A percentile compares a stretch with the other conserved stretches of the same genome.
Evolutionary conservation across 768 basidiomycete species (phyloP).

Genomic region (Peribolospora kevripleyi): DNA sequence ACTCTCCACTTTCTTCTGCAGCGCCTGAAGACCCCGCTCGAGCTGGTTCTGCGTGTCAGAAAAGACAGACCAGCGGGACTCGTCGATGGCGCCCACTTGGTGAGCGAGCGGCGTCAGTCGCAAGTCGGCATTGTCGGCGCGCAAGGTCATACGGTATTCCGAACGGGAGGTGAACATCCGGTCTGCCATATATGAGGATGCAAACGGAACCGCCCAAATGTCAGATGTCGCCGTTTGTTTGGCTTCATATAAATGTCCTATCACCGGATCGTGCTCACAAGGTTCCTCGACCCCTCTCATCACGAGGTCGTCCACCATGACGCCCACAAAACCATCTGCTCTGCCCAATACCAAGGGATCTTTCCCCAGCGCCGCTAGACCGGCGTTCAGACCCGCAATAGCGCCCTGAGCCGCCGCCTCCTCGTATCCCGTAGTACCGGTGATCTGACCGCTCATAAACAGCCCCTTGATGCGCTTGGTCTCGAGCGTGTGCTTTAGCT

Average conservation of each 20-base stretch:
- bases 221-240: neutral
- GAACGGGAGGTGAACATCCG: constrained; percentile 84
- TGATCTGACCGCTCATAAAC: constrained; percentile 76
- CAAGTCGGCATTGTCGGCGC: constrained; percentile 71
- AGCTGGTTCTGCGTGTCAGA: constrained; percentile 1
- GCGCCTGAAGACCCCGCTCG: constrained; percentile 1
- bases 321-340: constrained; percentile 68
- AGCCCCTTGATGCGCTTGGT: constrained; percentile 69
- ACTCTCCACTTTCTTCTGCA: constrained; percentile 5
- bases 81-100: constrained; percentile 24
- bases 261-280: constrained; percentile 28
- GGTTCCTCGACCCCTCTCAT: constrained; percentile 77
- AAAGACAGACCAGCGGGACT: constrained; percentile 21
- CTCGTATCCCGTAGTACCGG: constrained; percentile 84
- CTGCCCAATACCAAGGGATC: constrained; percentile 42
- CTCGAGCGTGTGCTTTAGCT: constrained; percentile 50
- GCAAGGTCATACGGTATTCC: constrained; percentile 66
- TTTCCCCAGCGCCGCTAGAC: constrained; percentile 32
- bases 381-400: constrained; percentile 75
- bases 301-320: constrained; percentile 77
- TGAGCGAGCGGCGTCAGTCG: constrained; percentile 53
- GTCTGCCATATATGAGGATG: constrained; percentile 25
- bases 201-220: neutral
- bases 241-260: neutral
- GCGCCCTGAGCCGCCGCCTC: constrained; percentile 77